A percentile compares a stretch with the other conserved stretches of the same genome.
Evolutionary conservation across 306 rosid species (phyloP).

Genomic region (Lathyrus tuberosus): DNA sequence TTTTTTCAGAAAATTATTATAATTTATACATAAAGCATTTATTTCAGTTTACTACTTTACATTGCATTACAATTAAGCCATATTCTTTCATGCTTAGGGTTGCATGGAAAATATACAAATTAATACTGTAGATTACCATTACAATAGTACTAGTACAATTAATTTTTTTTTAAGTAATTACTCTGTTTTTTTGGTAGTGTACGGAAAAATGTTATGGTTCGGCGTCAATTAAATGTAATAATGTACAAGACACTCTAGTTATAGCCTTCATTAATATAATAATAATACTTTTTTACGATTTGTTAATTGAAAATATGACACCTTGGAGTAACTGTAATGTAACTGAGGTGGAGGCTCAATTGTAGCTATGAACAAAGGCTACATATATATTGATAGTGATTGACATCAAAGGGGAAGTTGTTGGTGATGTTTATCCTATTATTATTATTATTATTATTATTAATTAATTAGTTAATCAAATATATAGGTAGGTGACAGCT

Average conservation of each 20-base stretch:
- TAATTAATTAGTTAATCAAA: constrained; percentile 4
- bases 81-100: constrained; percentile 6
- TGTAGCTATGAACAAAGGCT: constrained; percentile 21
- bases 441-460: no score
- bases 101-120: neutral
- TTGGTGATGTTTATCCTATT: constrained; percentile 37
- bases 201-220: neutral
- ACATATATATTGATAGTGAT: constrained; percentile 29
- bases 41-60: neutral
- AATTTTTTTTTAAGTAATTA: neutral
- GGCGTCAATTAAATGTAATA: constrained; percentile 1
- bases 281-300: no score
- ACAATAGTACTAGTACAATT: no score
- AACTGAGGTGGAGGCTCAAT: constrained; percentile 20
- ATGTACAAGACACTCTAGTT: neutral
- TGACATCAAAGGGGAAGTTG: constrained; percentile 21
- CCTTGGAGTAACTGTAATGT: constrained; percentile 5
- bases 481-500: constrained; percentile 30
- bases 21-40: neutral
- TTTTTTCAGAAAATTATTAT: neutral
- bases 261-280: neutral
- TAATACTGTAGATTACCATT: no score
- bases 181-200: neutral
- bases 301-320: neutral
- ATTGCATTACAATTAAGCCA: neutral